Evolutionary conservation across 371 early-diverging fungal genomes (phyloP).

Genomic region (Syncephalastrum contaminatum): DNA sequence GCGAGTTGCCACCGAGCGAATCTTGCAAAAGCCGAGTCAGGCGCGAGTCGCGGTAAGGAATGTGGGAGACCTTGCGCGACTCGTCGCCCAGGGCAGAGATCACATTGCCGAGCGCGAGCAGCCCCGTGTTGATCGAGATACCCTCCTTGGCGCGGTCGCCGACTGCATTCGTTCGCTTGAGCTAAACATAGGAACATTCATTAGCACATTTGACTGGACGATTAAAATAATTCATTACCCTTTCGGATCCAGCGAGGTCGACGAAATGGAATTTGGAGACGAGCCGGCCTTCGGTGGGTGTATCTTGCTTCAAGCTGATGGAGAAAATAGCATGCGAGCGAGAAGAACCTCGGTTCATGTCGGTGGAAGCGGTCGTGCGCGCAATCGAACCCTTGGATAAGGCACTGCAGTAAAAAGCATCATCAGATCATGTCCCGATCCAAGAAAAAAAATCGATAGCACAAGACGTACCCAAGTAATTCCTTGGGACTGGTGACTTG

Average conservation of each 20-base stretch:
- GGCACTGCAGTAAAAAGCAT: not conserved
- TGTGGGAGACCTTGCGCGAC: constrained; percentile 60
- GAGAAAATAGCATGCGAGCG: constrained; percentile 98
- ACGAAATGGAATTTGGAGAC: constrained; percentile 92
- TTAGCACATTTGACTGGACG: not conserved
- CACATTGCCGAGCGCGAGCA: constrained; percentile 98
- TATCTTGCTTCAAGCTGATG: constrained; percentile 63
- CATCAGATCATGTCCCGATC: not conserved
- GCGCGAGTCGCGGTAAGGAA: constrained; percentile 97
- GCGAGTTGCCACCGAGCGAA: constrained; percentile 89
- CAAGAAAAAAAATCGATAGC: not conserved
- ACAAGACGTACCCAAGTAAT: constrained; percentile 55
- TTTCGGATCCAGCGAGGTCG: constrained; percentile 94
- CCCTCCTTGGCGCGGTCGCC: constrained; percentile 96
- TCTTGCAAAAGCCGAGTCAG: constrained; percentile 95
- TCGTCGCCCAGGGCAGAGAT: constrained; percentile 95
- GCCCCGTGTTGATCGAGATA: constrained; percentile 96
- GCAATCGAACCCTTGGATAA: constrained; percentile 67
- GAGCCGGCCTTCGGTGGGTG: constrained; percentile 20
- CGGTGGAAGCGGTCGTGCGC: constrained; percentile 93
- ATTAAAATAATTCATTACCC: constrained; percentile 32
- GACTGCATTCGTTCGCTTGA: constrained; percentile 86
- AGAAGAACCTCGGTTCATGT: constrained; percentile 95
- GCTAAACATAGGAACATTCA: constrained; percentile 21
- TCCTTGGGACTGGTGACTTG: constrained; percentile 71